Evolutionary conservation across 805 yeast genomes (phyloP).

Genomic region (Zygoascus bituminiphila): DNA sequence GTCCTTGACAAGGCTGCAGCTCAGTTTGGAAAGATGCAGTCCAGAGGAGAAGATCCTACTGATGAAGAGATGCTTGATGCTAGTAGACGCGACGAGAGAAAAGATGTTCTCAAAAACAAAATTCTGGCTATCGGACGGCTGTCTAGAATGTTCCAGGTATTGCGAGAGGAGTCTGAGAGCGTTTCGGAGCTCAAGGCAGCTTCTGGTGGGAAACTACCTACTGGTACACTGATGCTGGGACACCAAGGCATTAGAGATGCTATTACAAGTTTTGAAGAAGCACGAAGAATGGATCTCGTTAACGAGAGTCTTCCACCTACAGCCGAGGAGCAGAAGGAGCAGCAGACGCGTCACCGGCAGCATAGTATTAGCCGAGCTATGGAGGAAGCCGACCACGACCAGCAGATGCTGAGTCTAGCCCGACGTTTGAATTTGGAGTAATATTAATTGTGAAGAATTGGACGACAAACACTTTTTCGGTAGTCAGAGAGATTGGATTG

Average conservation of each 20-base stretch:
- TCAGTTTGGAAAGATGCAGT: not conserved
- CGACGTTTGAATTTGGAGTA: conserved; percentile 20
- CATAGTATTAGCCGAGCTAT: conserved; percentile 22
- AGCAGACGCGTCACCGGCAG: conserved; percentile 33
- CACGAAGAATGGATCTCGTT: conserved; percentile 64
- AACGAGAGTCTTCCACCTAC: conserved; percentile 90
- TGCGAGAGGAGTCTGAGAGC: conserved; percentile 81
- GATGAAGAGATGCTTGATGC: conserved; percentile 6
- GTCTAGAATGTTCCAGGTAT: conserved; percentile 80
- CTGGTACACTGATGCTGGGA: conserved; percentile 79
- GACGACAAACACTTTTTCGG: too few relatives aligned
- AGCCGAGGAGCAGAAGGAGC: conserved; percentile 35
- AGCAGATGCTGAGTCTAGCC: conserved; percentile 20
- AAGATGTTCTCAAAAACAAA: conserved; percentile 66
- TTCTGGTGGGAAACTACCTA: conserved; percentile 73
- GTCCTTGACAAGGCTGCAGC: not conserved
- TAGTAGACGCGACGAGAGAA: conserved; percentile 14
- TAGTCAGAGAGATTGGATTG: not conserved
- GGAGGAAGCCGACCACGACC: conserved; percentile 22
- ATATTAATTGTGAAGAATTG: not conserved
- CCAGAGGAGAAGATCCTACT: conserved; percentile 2
- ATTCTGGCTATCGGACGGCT: conserved; percentile 94
- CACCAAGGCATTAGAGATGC: conserved; percentile 66
- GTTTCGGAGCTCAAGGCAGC: conserved; percentile 69
- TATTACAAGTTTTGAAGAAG: conserved; percentile 71